Conservation (phyloP, 1,284 basidiomycete genomes). For the Dichomitus squalens region DNA sequence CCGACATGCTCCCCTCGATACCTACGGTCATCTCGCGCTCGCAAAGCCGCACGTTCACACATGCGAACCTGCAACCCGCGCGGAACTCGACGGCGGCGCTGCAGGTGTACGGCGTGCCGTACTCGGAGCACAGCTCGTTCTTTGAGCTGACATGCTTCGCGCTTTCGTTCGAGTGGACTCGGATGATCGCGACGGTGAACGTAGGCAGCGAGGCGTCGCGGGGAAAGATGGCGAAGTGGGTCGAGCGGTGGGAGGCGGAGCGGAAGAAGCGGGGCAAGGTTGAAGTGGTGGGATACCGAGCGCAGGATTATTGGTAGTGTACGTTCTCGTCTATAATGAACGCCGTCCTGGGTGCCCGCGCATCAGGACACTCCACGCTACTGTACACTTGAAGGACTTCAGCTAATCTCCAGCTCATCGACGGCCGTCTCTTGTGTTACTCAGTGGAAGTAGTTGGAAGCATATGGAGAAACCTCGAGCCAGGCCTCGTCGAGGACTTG, state of each 20-base stretch:
- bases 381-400: neutral
- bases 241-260: slow-evolving; percentile 86
- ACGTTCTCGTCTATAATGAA: neutral
- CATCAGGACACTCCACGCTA: neutral
- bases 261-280: slow-evolving; percentile 59
- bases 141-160: slow-evolving; percentile 95
- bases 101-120: slow-evolving; percentile 89
- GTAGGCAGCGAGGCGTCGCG: slow-evolving; percentile 81
- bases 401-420: neutral
- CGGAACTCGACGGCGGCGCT: slow-evolving; percentile 70
- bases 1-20: slow-evolving; percentile 63
- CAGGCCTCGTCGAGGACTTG: slow-evolving; percentile 42
- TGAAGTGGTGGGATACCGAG: slow-evolving; percentile 61
- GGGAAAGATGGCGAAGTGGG: slow-evolving; percentile 86
- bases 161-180: slow-evolving; percentile 77
- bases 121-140: slow-evolving; percentile 96
- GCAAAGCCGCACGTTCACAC: slow-evolving; percentile 68
- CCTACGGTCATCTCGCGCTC: slow-evolving; percentile 67
- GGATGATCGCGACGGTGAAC: slow-evolving; percentile 96
- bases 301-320: slow-evolving; percentile 66
- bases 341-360: no score
- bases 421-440: neutral
- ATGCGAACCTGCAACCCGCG: slow-evolving; percentile 68
- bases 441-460: slow-evolving; percentile 34
- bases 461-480: slow-evolving; percentile 34